Evolutionary conservation across 345 rosid genomes (phyloP).

Genomic region (Boechera divaricarpa): DNA sequence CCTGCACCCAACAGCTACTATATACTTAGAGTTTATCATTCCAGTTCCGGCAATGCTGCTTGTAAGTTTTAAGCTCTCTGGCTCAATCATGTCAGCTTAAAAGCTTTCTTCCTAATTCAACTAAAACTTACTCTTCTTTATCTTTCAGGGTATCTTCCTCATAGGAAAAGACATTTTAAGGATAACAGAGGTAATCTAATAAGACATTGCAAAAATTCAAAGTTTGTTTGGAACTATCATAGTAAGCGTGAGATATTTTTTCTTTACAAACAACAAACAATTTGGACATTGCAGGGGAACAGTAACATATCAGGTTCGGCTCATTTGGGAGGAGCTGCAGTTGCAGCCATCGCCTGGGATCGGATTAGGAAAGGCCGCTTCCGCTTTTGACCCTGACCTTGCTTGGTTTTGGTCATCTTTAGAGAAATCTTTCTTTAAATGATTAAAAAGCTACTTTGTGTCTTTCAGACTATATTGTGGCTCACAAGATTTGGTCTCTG

Average conservation of each 20-base stretch:
- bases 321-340: slow-evolving; percentile 94
- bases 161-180: slow-evolving; percentile 74
- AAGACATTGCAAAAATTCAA: slow-evolving; percentile 10
- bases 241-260: neutral
- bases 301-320: slow-evolving; percentile 85
- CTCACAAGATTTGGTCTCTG: slow-evolving; percentile 6
- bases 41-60: slow-evolving; percentile 85
- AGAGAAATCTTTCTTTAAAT: slow-evolving; percentile 28
- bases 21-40: slow-evolving; percentile 67
- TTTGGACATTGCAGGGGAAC: slow-evolving; percentile 61
- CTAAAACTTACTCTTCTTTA: slow-evolving; percentile 7
- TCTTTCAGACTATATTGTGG: slow-evolving; percentile 28
- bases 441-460: slow-evolving; percentile 8
- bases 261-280: neutral
- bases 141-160: slow-evolving; percentile 69
- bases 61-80: slow-evolving; percentile 54
- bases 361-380: slow-evolving; percentile 67
- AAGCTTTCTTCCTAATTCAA: slow-evolving; percentile 14
- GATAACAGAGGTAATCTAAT: slow-evolving; percentile 61
- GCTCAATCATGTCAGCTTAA: slow-evolving; percentile 10
- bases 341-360: slow-evolving; percentile 83
- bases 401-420: slow-evolving; percentile 25
- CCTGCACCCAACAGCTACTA: slow-evolving; percentile 74
- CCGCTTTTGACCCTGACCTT: slow-evolving; percentile 18
- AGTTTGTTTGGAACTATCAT: slow-evolving; percentile 8